Evolutionary conservation across 1,284 basidiomycete species (phyloP).

Genomic region (Marasmius fiardii): DNA sequence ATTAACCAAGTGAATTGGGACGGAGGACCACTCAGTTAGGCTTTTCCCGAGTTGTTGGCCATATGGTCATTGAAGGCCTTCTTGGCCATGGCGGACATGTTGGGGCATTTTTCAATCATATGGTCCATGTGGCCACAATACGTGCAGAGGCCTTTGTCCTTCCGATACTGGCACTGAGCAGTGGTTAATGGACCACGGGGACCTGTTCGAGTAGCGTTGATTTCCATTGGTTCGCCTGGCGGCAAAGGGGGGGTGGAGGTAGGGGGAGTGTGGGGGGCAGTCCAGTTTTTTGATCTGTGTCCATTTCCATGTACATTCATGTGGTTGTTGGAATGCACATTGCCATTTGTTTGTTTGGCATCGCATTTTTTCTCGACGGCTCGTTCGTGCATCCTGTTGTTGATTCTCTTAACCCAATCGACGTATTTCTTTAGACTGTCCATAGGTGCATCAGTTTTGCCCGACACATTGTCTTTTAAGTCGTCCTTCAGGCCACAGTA

Average conservation of each 20-base stretch:
- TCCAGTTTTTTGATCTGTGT: neutral
- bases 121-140: neutral
- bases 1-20: constrained; percentile 4
- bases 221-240: neutral
- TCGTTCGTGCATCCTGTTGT: too few relatives aligned
- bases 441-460: too few relatives aligned
- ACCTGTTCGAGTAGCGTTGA: neutral
- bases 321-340: neutral
- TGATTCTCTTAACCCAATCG: too few relatives aligned
- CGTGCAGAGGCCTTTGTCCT: neutral
- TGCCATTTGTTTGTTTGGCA: too few relatives aligned
- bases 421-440: too few relatives aligned
- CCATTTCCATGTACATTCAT: neutral
- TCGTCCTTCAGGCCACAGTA: too few relatives aligned
- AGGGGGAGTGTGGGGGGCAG: too few relatives aligned
- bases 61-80: too few relatives aligned
- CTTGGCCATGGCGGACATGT: neutral
- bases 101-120: neutral
- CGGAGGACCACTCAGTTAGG: constrained; percentile 2
- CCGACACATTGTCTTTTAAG: too few relatives aligned
- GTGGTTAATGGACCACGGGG: neutral
- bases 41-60: too few relatives aligned
- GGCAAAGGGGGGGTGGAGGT: neutral
- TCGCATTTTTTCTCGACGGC: too few relatives aligned
- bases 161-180: neutral